Conservation (phyloP, 1,284 basidiomycete genomes). For the Takashimella tepidaria region DNA sequence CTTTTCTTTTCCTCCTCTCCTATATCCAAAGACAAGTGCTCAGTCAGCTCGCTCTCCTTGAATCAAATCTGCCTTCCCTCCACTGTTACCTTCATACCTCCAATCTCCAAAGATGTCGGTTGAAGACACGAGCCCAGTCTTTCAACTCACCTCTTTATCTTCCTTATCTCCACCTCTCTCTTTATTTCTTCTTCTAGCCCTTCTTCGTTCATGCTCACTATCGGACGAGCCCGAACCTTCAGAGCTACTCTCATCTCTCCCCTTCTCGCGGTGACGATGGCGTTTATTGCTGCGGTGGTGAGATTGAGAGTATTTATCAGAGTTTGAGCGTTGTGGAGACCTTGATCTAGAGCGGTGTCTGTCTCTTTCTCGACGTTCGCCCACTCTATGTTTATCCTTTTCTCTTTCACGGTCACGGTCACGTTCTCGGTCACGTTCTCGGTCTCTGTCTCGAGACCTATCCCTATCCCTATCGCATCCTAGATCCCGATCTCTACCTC, state of each 20-base stretch:
- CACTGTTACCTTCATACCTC: too few species aligned
- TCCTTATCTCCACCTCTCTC: conserved; percentile 38
- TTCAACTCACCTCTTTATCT: not conserved
- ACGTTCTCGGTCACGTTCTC: too few species aligned
- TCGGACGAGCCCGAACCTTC: conserved; percentile 50
- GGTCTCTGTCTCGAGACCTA: too few species aligned
- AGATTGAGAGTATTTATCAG: not conserved
- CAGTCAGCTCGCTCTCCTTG: too few species aligned
- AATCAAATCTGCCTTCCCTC: too few species aligned
- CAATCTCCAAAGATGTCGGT: too few species aligned
- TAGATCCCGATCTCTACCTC: too few species aligned
- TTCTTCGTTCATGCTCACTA: not conserved
- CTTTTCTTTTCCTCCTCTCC: conserved; percentile 42
- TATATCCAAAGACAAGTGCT: too few species aligned
- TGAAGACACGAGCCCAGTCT: too few species aligned
- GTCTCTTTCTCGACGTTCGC: too few species aligned
- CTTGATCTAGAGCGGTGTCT: not conserved
- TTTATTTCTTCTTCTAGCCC: not conserved
- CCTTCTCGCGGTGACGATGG: not conserved
- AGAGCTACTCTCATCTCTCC: conserved; percentile 26
- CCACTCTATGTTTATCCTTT: not conserved
- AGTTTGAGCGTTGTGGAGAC: not conserved
- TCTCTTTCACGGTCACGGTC: conserved; percentile 52
- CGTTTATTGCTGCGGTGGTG: conserved; percentile 9
- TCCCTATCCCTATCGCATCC: conserved; percentile 32